These are phyloP conservation scores for Scedosporium minutisporum DNA, from an alignment of 2,329 filamentous ascomycete genomes.

Conservation along the genomic window DNA sequence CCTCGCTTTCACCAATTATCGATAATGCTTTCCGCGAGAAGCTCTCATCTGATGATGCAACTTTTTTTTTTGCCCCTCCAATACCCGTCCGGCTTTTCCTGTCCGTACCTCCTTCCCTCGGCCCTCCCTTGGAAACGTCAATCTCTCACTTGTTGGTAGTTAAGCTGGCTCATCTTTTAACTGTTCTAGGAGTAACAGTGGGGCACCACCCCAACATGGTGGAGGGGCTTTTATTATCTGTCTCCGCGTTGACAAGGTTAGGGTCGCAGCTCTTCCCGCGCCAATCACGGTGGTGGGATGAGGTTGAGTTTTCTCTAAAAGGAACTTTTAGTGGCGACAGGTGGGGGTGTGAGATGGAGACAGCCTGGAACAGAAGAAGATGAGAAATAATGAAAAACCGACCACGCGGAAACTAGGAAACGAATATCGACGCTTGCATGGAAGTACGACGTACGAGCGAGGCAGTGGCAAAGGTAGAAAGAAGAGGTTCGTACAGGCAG, in stretches of 20 bases:
- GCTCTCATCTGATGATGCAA: not conserved
- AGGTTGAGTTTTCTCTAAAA: not conserved
- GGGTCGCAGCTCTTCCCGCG: constrained; percentile 17
- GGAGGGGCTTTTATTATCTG: constrained; percentile 7
- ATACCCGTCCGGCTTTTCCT: not conserved
- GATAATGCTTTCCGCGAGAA: too few species aligned
- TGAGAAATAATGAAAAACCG: not conserved
- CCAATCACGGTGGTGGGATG: constrained; percentile 17
- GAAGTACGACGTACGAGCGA: too few species aligned
- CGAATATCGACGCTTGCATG: too few species aligned
- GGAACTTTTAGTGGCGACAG: not conserved
- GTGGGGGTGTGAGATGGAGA: not conserved
- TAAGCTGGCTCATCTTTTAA: constrained; percentile 9
- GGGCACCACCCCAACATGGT: constrained; percentile 12
- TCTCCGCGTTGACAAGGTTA: constrained; percentile 14
- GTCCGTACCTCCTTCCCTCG: not conserved
- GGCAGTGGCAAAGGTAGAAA: too few species aligned
- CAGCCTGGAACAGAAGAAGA: not conserved
- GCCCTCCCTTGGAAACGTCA: not conserved
- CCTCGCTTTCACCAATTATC: not conserved
- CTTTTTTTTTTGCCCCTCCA: not conserved
- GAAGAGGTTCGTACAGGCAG: too few species aligned
- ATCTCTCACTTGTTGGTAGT: not conserved
- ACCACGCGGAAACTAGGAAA: not conserved
- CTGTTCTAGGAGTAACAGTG: constrained; percentile 14